These are phyloP conservation scores for Silene uniflora DNA, from an alignment of 148 eudicot species.

Conservation along the genomic window DNA sequence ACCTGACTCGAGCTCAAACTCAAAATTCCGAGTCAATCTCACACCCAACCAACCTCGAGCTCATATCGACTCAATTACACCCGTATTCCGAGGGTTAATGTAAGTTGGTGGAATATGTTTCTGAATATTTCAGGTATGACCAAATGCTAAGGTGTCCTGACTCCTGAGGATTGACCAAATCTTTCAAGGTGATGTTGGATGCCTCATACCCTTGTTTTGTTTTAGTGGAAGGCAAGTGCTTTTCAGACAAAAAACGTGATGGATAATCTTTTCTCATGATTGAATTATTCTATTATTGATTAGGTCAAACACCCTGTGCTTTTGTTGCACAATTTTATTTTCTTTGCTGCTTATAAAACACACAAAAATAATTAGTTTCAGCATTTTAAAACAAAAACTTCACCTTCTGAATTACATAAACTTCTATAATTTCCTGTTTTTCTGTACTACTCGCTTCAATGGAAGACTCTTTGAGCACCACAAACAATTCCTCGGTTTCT, in stretches of 20 bases:
- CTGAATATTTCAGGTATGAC: constrained; percentile 10
- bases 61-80: too few relatives aligned
- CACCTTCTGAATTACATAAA: neutral
- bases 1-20: too few relatives aligned
- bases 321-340: neutral
- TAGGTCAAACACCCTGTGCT: constrained; percentile 7
- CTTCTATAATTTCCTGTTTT: neutral
- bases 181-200: constrained; percentile 6
- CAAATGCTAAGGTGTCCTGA: constrained; percentile 1
- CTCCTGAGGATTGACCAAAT: constrained; percentile 7
- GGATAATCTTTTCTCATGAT: neutral
- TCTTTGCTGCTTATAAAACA: constrained; percentile 2
- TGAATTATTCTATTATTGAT: neutral
- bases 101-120: neutral
- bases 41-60: too few relatives aligned
- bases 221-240: constrained; percentile 29
- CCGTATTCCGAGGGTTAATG: too few relatives aligned
- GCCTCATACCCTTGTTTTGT: neutral
- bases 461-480: constrained; percentile 27
- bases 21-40: too few relatives aligned
- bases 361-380: neutral
- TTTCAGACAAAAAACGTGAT: constrained; percentile 18
- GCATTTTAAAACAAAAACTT: neutral
- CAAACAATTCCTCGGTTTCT: constrained; percentile 13
- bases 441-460: constrained; percentile 9